Percentiles rank a stretch among this genome's conserved stretches.
phyloP scores from a whole-genome alignment of 179 eudicot species.

The Spergularia azorica region DNA sequence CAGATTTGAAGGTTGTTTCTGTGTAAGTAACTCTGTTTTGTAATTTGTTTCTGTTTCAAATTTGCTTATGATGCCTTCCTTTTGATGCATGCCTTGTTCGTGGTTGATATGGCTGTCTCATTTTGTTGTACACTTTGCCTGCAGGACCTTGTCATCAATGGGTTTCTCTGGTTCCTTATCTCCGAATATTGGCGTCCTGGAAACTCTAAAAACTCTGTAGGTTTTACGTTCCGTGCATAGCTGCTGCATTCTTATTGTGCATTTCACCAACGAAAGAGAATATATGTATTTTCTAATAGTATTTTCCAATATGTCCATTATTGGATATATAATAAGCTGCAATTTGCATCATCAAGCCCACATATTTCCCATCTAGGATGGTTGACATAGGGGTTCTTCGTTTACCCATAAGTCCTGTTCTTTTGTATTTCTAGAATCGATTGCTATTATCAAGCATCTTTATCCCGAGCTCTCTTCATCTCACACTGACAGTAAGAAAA shows the following conservation, averaged over 20 bases:
- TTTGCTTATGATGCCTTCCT: conserved; percentile 5
- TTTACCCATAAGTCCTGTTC: neutral
- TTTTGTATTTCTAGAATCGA: neutral
- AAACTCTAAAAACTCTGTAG: conserved; percentile 69
- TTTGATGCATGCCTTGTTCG: neutral
- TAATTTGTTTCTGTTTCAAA: neutral
- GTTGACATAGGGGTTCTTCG: neutral
- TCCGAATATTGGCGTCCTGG: conserved; percentile 57
- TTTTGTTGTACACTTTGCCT: conserved; percentile 22
- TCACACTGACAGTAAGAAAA: neutral
- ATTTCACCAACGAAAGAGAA: neutral
- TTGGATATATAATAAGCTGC: neutral
- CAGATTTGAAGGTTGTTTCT: conserved; percentile 42
- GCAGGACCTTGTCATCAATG: conserved; percentile 78
- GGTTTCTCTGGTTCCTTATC: conserved; percentile 75
- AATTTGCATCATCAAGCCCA: neutral
- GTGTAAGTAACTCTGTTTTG: conserved; percentile 52
- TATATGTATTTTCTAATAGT: neutral
- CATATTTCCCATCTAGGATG: neutral
- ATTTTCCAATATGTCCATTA: neutral
- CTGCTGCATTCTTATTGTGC: neutral
- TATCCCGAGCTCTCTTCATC: neutral
- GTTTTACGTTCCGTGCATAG: conserved; percentile 32
- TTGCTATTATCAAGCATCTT: neutral
- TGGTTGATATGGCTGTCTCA: too few species aligned